Evolutionary conservation across 495 filamentous ascomycete species (phyloP), one percentile per base, ranked within the genome.

Genomic region (Wilcoxina mikolae): DNA sequence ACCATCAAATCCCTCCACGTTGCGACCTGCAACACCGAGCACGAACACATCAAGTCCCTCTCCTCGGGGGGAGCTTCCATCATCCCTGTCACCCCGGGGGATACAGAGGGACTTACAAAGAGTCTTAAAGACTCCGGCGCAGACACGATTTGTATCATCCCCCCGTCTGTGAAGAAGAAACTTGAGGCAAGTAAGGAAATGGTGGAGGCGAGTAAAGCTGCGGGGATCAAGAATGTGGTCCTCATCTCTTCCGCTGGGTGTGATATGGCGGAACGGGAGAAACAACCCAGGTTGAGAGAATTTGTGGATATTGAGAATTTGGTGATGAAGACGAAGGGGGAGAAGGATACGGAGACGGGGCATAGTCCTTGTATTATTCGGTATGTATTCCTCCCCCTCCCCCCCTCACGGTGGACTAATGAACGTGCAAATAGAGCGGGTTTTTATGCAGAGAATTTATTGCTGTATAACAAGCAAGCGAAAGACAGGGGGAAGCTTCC

Each of bases 361-460:
- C 66, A 71, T 56, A 74, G 69, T 23, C 72, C 73, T 24, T 72
- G 70, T 52, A 67, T 78, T 11, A 74, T 78, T 54, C 69, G 75
- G 75, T 76, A 51, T 42, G 69, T 48, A 28, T 2, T 49, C 20
- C 20, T 18, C 5, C 33, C 9, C 15, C 11, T 9, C 12, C 11
- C 3, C 1, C 18, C 28, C 4, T 12, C 15, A 33, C 15, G 22
- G 53, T 3, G 11, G n/a, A 47, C 15, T 11, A 3, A 22, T 49
- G 26, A 31, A 9, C 53, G 18, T 23, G 45, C 0, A 2, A 4
- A 10, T 25, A 70, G 70, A 4, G 73, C 73, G 44, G 74, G 76
- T 3, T 77, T 79, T 49, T 78, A 78, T 39, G 73, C 74, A 3
- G 76, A 78, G 65, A 78, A 78, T 43, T 66, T 78, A n/a, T 67